These are phyloP conservation scores for Lupinus albus DNA, from an alignment of 306 rosid genomes.

Conservation along the genomic window DNA sequence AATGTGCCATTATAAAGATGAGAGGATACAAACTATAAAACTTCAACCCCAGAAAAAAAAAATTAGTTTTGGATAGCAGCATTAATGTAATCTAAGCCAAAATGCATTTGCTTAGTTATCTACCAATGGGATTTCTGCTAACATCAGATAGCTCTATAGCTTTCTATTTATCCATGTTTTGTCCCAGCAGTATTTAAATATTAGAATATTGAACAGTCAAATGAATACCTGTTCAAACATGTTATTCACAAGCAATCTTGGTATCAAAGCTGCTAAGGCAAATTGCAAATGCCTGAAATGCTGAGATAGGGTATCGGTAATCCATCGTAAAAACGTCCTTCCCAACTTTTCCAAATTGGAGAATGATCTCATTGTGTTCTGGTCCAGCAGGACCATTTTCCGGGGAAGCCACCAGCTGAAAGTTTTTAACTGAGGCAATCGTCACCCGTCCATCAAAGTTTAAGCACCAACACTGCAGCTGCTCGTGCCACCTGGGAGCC, in stretches of 20 bases:
- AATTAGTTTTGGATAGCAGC: neutral
- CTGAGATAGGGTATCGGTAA: slow-evolving; percentile 88
- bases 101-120: neutral
- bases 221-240: slow-evolving; percentile 51
- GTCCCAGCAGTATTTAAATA: slow-evolving; percentile 9
- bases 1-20: no score
- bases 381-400: slow-evolving; percentile 83
- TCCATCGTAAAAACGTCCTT: slow-evolving; percentile 95
- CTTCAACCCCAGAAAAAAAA: no score
- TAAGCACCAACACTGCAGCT: slow-evolving; percentile 98
- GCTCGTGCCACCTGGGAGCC: slow-evolving; percentile 98
- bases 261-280: slow-evolving; percentile 99
- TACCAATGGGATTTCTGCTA: neutral
- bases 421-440: slow-evolving; percentile 93
- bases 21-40: no score
- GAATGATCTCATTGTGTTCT: slow-evolving; percentile 82
- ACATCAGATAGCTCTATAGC: slow-evolving; percentile 11
- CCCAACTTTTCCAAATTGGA: slow-evolving; percentile 93
- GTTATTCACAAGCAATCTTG: slow-evolving; percentile 93
- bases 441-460: slow-evolving; percentile 96
- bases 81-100: neutral
- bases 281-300: slow-evolving; percentile 94
- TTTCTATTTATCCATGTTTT: slow-evolving; percentile 5
- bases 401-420: slow-evolving; percentile 90
- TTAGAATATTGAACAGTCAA: slow-evolving; percentile 28